Conservation (phyloP, 2,329 filamentous ascomycete species). For the Colletotrichum orbiculare region DNA sequence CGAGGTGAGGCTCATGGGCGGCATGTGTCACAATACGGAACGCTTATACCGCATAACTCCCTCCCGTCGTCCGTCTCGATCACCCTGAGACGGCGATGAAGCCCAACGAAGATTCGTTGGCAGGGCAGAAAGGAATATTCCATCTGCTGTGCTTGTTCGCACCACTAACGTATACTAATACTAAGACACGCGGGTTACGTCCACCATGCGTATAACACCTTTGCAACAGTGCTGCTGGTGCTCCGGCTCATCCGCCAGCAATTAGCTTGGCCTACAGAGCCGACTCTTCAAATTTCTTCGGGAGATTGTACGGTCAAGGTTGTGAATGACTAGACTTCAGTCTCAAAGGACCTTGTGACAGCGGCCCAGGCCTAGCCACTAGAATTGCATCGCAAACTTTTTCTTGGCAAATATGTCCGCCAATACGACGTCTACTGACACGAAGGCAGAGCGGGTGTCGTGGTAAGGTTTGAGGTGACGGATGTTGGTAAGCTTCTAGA, state of each 20-base stretch:
- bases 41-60: constrained; percentile 19
- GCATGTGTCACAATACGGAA: constrained; percentile 20
- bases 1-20: constrained; percentile 25
- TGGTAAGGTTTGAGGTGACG: no score
- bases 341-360: no score
- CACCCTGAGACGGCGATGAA: constrained; percentile 21
- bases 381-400: no score
- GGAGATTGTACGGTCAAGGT: no score
- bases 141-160: not conserved
- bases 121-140: not conserved
- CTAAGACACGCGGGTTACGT: constrained; percentile 21
- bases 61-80: constrained; percentile 5
- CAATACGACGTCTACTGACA: no score
- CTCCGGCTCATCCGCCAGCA: constrained; percentile 23
- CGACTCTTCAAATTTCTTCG: not conserved
- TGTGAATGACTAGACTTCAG: no score
- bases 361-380: no score
- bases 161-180: constrained; percentile 10
- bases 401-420: no score
- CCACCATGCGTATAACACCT: constrained; percentile 11
- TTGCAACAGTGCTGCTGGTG: constrained; percentile 7
- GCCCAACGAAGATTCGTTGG: constrained; percentile 15
- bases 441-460: no score
- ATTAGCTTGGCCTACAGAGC: constrained; percentile 2
- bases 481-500: no score